Base-by-base conservation (phyloP, 768 basidiomycete genomes). In the Tremella yokohamensis region DNA sequence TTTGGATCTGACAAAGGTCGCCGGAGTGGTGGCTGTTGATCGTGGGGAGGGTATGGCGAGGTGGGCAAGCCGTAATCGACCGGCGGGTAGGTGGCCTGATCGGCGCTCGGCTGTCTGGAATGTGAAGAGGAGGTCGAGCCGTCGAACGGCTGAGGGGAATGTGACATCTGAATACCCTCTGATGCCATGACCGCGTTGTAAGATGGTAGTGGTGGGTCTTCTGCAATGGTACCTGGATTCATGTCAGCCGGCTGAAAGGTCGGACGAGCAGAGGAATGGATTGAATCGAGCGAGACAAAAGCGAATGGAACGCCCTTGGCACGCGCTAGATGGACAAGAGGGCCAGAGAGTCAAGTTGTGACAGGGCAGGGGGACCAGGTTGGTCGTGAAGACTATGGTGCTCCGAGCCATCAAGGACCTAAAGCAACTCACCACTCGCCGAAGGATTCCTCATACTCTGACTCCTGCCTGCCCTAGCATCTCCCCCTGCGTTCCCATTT, bases 1-100 rank as follows among this genome's bases (percentile, higher is more conserved):
- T 72, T 74, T 6, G 68, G 73, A 49, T 74, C 70, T 2, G 65
- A 71, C 24, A 66, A 48, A 6, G 67, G 66, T 52, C 68, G 49
- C n/a, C 52, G 60, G 15, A 57, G 68, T 1, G 56, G 49, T 12
- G 65, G 58, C 26, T 68, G 49, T 16, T 64, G 60, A 40, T 68
- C 55, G 12, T 42, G 44, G 0, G 60, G 51, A 8, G 48, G 53
- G 7, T 60, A 57, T 44, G 57, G 55, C 12, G 58, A 49, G 40
- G 61, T 49, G 25, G 65, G 66, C 34, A 40, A 52, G 8, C 60
- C 64, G 44, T 74, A 74, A 49, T 72, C 70, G 16, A 74, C 72
- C 3, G 72, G 72, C 15, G 72, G 65, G 40, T 66, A 74, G 0
- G 72, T 68, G 2, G 70, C 54, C 1, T 65, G 61, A 18, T 73